Evolutionary conservation across 768 basidiomycete species (phyloP), one percentile per base, ranked within the genome.

Genomic region (Suillus ampliporus): DNA sequence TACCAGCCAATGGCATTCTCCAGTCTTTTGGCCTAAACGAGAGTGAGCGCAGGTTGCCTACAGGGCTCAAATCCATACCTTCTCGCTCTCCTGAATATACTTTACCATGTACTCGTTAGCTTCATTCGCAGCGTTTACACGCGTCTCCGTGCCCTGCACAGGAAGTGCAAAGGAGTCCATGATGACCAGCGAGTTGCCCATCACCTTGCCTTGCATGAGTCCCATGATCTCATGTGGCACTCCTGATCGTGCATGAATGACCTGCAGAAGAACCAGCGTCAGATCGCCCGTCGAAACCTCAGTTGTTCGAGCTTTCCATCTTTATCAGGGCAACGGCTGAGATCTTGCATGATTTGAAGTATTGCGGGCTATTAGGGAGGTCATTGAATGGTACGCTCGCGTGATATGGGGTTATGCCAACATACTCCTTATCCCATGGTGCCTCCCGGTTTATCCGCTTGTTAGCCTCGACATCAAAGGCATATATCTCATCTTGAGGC

Each of bases 141-240:
- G 89, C 48, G 97, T 99, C 76, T 99, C 97, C 0, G 97, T 99
- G 15, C 97, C 97, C 75, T 97, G 94, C 3, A 99, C 97, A 1
- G 97, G 97, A 4, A 99, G 82, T 5, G 97, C 96, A 67, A 98
- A 99, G 13, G 94, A 95, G 76, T 99, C 97, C 87, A 97, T 90
- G 72, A 99, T 89, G 15, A 92, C 89, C 41, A 92, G 79, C 1
- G 89, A 82, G 65, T 88, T 89, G 2, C 86, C 90, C 10, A 92
- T 79, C 41, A 97, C 90, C 77, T 97, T 97, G 61, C 96, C 96
- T 77, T 97, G 96, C 95, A 99, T 97, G 37, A 99, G 85, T 11
- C 97, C 97, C 97, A 99, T 99, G 72, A 99, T 97, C 78, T 99
- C 97, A 80, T 98, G 94, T 62, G 92, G 91, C 6, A 97, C 97